Base-by-base conservation (phyloP, 345 rosid species). In the Acer saccharum region DNA sequence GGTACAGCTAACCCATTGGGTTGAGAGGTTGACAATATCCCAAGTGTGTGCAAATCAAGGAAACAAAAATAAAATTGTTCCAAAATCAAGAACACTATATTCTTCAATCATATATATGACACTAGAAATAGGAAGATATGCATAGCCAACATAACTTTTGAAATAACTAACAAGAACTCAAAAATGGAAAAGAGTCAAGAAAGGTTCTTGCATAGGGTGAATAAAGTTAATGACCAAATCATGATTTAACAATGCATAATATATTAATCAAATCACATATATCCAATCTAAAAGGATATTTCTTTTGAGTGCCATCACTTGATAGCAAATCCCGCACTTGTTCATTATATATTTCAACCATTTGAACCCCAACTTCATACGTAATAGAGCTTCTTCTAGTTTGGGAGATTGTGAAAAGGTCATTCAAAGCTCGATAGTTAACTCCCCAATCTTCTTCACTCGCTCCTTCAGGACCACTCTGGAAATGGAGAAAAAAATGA, bases 331-430 rank as follows among this genome's bases (percentile, higher is more conserved):
- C 98, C 0, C 91, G 93, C 62, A 95, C 94, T 89, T 91, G 96
- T 64, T 95, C 98, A 57, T 95, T 95, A 68, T 95, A 95, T 80
- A 93, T 93, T 87, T 95, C 99, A 58, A 95, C 86, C 95, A 95
- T 91, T 71, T 95, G 99, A 39, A 93, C 97, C 57, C 85, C 84
- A 23, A 93, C 80, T 81, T 91, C 93, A 46, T 93, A 95, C 9
- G 23, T 21, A 10, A 91, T 82, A 79, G 88, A 78, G 76, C 81
- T 78, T 12, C 71, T 89, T 75, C 99, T 85, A 0, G 57, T 83
- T 81, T 90, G 91, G 78, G 98, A 88, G 39, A 91, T 84, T 35
- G 64, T 75, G 84, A 95, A 95, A 62, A 95, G 96, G 82, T 90
- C 92, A 50, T 92, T 89, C 20, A 95, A 89, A 60, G 98, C 98